Base-by-base conservation (phyloP, 2,329 filamentous ascomycete species). In the Exophiala sideris region DNA sequence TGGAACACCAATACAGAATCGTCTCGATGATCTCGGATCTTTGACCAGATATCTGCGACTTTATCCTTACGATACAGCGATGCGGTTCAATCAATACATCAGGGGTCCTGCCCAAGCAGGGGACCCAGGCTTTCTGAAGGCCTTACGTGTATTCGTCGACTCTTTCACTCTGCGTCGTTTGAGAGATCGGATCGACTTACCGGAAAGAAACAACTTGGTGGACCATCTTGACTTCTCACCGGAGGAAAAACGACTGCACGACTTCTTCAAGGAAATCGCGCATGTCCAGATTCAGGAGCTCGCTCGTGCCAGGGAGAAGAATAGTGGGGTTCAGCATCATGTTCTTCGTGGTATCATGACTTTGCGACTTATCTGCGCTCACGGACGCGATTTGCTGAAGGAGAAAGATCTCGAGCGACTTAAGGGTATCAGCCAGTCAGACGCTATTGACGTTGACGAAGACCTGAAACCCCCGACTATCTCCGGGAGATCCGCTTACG, bases 1-100 rank as follows among this genome's bases (percentile, higher is more conserved):
- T 0, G 94, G 92, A 50, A 97, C 94, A 0, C 94, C 91, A 0
- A 89, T 97, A 7, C 92, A 97, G 71, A 99, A 99, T 67, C 86
- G 89, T 3, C 79, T 97, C 2, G 91, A 95, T 61, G 94, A 99
- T 68, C 79, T 97, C 18, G 88, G 89, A 11, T 88, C 92, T 1
- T 76, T 97, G 2, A 84, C 96, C 54, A 88, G 86, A 32, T 97
- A 97, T 66, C 76, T 97, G 39, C 84, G 88, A 11, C 76, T 97
- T 11, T 84, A 85, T 64, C 92, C 92, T 0, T 97, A 97, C 65
- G 85, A 95, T 57, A 86, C 92, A 45, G 82, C 83, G 50, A 76
- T 77, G 49, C 84, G 84, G 47, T 99, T 96, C 68, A 80, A 84
- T 3, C 83, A 88, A 52, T 84, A 88, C 67, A 94, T 99, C 52